Evolutionary conservation across 2,329 filamentous ascomycete species (phyloP).

Genomic region (Nothomitra cinnamomea): DNA sequence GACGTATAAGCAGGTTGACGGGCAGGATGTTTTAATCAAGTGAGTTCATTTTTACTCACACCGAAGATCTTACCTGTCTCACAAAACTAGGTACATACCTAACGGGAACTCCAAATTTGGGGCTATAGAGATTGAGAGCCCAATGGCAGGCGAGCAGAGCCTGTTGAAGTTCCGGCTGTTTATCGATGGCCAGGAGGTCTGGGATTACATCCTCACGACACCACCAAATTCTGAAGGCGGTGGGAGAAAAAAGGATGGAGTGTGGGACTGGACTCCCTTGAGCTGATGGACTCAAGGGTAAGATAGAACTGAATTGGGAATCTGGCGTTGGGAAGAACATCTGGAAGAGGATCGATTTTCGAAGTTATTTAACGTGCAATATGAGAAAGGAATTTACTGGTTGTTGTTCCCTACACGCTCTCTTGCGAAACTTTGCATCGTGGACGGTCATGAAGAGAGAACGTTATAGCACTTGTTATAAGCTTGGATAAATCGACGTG

Average conservation of each 20-base stretch:
- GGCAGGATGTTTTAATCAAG: slow-evolving; percentile 71
- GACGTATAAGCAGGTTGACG: slow-evolving; percentile 67
- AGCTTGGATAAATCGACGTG: too few relatives aligned
- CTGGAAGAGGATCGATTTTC: too few relatives aligned
- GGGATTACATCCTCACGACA: slow-evolving; percentile 34
- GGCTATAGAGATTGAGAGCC: slow-evolving; percentile 58
- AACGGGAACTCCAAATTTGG: slow-evolving; percentile 83
- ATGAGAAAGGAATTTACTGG: too few relatives aligned
- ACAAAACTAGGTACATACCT: slow-evolving; percentile 48
- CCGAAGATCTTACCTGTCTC: slow-evolving; percentile 12
- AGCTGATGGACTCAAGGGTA: background rate
- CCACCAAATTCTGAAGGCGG: background rate
- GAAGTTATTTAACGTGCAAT: too few relatives aligned
- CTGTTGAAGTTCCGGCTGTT: slow-evolving; percentile 67
- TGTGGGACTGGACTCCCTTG: background rate
- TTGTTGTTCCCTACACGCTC: too few relatives aligned
- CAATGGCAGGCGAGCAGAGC: slow-evolving; percentile 41
- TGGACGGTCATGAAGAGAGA: too few relatives aligned
- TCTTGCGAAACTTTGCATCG: too few relatives aligned
- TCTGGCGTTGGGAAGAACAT: too few relatives aligned
- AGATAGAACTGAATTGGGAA: too few relatives aligned
- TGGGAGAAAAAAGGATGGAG: background rate
- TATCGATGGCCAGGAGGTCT: slow-evolving; percentile 62
- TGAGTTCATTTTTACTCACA: slow-evolving; percentile 30
- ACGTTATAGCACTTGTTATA: too few relatives aligned